Base-by-base conservation (phyloP, 495 filamentous ascomycete species). In the Apodospora peruviana region DNA sequence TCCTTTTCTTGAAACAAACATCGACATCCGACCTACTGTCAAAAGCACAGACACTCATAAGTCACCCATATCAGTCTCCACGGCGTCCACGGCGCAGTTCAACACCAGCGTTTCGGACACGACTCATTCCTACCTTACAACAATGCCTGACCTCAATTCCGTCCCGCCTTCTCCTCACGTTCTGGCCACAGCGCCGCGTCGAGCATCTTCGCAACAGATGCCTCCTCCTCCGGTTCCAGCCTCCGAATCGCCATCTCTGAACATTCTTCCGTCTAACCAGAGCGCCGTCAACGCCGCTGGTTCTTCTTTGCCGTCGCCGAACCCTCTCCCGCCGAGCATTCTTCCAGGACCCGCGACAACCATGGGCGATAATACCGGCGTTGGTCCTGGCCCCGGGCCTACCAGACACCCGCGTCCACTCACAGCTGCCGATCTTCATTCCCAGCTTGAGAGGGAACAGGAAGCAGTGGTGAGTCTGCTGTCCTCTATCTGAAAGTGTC, bases 361-460 rank as follows among this genome's bases (percentile, higher is more conserved):
- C 8, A 63, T 68, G 50, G 68, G 55, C 23, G 81, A 84, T 23
- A 75, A 82, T 55, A 75, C 74, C 4, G 78, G 76, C 16, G 76
- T 80, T 35, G 80, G 76, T 40, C 60, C 73, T 19, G 82, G 81
- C 3, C 83, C 85, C 66, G 89, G 77, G 17, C 89, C 79, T 51
- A 48, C 90, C 53, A 82, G 91, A 56, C 90, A 91, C 55, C 89
- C 90, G 0, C 78, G 87, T 40, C 91, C 90, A 0, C 65, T 95
- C 51, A 95, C 91, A 0, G 84, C 89, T 9, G 87, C 87, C 2
- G 91, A 95, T 60, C 72, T 96, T 34, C 89, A 95, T 67, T 68
- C 85, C 52, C 80, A 91, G 64, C 74, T 95, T 32, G 91, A 96
- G 69, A 89, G 91, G 60, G 91, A 95, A 59, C 91, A 96, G 60